These are phyloP conservation scores for Sporothrix protearum DNA, from an alignment of 2,329 filamentous ascomycete species.

Conservation along the genomic window DNA sequence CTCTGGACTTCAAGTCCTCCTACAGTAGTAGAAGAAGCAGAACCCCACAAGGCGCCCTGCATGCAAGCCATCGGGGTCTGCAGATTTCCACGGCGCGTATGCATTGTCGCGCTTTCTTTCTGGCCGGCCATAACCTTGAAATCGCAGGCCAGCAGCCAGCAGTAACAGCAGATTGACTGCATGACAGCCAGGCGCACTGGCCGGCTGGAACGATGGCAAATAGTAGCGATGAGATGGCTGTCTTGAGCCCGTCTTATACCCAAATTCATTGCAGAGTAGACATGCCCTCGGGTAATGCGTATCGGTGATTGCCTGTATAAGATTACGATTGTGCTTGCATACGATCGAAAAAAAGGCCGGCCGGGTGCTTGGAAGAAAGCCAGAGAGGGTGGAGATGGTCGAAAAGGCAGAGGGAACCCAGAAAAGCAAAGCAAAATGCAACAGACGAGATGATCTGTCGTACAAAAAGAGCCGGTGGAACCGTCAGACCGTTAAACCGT, in stretches of 20 bases:
- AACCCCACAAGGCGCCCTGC: constrained; percentile 8
- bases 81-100: background rate
- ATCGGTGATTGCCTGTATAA: background rate
- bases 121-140: background rate
- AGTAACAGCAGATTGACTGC: too few relatives aligned
- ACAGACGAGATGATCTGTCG: background rate
- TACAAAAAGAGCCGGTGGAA: background rate
- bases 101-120: background rate
- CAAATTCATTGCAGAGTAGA: constrained; percentile 3
- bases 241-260: background rate
- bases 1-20: background rate
- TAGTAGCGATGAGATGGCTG: background rate
- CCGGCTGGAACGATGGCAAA: background rate
- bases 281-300: background rate
- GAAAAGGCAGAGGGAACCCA: background rate
- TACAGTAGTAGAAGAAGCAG: background rate
- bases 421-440: background rate
- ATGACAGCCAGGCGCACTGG: background rate
- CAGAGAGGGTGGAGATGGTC: background rate
- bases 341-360: background rate
- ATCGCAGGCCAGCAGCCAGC: too few relatives aligned
- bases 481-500: background rate
- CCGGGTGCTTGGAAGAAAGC: background rate
- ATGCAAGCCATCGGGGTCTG: background rate
- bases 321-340: background rate